Percentiles rank a stretch among this genome's conserved stretches.
phyloP scores from a whole-genome alignment of 805 yeast species.

The Lipomyces kockii region DNA sequence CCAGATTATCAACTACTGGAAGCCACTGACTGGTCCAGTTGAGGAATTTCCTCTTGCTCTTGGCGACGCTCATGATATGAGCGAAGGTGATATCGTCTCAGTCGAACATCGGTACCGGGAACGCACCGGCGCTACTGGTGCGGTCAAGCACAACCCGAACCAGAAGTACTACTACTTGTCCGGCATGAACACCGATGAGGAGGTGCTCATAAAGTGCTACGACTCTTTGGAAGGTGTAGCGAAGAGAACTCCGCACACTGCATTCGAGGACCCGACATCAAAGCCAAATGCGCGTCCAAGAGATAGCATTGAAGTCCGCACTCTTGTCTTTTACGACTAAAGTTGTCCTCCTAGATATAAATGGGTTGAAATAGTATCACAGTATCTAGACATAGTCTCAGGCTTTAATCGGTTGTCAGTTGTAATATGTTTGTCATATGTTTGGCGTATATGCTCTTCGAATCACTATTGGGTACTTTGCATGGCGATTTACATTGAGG shows the following conservation, averaged over 20 bases:
- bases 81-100: slow-evolving; percentile 30
- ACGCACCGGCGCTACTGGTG: slow-evolving; percentile 38
- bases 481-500: background rate
- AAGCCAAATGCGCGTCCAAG: slow-evolving; percentile 34
- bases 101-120: slow-evolving; percentile 36
- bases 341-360: background rate
- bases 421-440: background rate
- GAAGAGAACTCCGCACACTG: slow-evolving; percentile 39
- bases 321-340: slow-evolving; percentile 37
- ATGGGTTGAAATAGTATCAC: background rate
- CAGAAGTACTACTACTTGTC: slow-evolving; percentile 37
- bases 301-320: slow-evolving; percentile 39
- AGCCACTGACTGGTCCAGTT: slow-evolving; percentile 33
- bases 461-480: background rate
- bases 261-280: slow-evolving; percentile 38
- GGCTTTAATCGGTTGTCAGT: background rate
- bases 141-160: slow-evolving; percentile 32
- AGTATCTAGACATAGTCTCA: background rate
- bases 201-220: slow-evolving; percentile 36
- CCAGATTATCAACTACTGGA: slow-evolving; percentile 41
- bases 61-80: slow-evolving; percentile 35
- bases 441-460: background rate
- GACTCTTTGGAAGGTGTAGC: slow-evolving; percentile 37
- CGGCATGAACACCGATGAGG: slow-evolving; percentile 36
- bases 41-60: slow-evolving; percentile 38